Percentiles rank a stretch among this genome's conserved stretches.
These are phyloP conservation scores for Pichia sp. DNA, from an alignment of 1,139 yeast genomes.

Conservation along the genomic window DNA sequence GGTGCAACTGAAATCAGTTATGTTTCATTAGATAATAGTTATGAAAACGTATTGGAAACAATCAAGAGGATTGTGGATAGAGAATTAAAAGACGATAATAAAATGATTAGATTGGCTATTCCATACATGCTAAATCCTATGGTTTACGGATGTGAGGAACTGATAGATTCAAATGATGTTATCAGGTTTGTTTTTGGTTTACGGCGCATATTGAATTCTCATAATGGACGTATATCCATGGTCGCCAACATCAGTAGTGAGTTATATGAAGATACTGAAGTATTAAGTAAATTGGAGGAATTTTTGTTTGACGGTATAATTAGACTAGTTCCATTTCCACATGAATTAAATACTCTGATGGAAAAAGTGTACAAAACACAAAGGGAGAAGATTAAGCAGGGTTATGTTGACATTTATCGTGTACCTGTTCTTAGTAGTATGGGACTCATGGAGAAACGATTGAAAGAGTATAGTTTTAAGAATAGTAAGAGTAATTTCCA, in stretches of 20 bases:
- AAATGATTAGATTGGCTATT: conserved; percentile 58
- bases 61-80: conserved; percentile 39
- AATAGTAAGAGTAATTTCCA: conserved; percentile 80
- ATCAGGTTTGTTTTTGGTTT: conserved; percentile 61
- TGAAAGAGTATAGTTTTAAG: conserved; percentile 79
- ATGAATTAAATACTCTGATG: conserved; percentile 58
- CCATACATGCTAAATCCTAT: conserved; percentile 82
- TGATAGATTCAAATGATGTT: conserved; percentile 38
- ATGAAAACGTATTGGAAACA: conserved; percentile 33
- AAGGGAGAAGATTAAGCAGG: conserved; percentile 79
- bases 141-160: conserved; percentile 49
- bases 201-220: conserved; percentile 46
- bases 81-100: conserved; percentile 28
- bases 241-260: conserved; percentile 59
- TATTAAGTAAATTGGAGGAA: conserved; percentile 49
- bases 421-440: conserved; percentile 66
- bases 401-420: conserved; percentile 70
- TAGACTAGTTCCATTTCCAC: conserved; percentile 78
- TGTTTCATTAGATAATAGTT: conserved; percentile 36
- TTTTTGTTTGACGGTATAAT: conserved; percentile 61
- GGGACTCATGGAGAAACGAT: conserved; percentile 73
- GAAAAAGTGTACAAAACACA: conserved; percentile 65
- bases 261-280: conserved; percentile 49
- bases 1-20: conserved; percentile 53
- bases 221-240: conserved; percentile 43